Conservation (phyloP, 2,329 filamentous ascomycete genomes). For the Aureobasidium pullulans region DNA sequence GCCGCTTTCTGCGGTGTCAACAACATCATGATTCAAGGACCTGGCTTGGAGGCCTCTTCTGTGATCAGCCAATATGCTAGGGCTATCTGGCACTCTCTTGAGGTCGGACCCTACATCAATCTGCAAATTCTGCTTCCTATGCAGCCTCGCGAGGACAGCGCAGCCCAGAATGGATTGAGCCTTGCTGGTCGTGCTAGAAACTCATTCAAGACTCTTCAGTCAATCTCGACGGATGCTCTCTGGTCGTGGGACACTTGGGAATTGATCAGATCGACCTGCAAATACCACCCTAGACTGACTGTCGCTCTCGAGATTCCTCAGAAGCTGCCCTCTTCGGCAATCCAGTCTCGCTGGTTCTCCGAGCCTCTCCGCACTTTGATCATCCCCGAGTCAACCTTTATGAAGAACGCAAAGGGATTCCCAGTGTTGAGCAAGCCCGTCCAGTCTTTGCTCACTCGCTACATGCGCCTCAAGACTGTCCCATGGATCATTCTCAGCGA, state of each 20-base stretch:
- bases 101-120: slow-evolving; percentile 66
- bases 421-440: slow-evolving; percentile 52
- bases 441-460: slow-evolving; percentile 49
- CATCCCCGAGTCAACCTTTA: slow-evolving; percentile 46
- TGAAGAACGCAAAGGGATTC: slow-evolving; percentile 52
- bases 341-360: slow-evolving; percentile 57
- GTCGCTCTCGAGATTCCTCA: slow-evolving; percentile 59
- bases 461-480: slow-evolving; percentile 49
- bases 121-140: slow-evolving; percentile 78
- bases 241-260: slow-evolving; percentile 93
- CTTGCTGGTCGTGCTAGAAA: slow-evolving; percentile 1
- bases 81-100: slow-evolving; percentile 71
- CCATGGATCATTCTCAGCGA: slow-evolving; percentile 57
- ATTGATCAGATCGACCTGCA: slow-evolving; percentile 73
- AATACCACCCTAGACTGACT: slow-evolving; percentile 72
- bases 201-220: slow-evolving; percentile 1
- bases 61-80: slow-evolving; percentile 57
- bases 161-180: background rate
- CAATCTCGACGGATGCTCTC: background rate
- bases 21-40: slow-evolving; percentile 75
- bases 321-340: slow-evolving; percentile 47
- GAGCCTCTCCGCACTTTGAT: slow-evolving; percentile 53
- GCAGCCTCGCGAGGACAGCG: slow-evolving; percentile 49
- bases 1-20: slow-evolving; percentile 89
- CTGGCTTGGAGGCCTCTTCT: slow-evolving; percentile 52